A percentile compares a stretch with the other conserved stretches of the same genome.
phyloP scores from a whole-genome alignment of 352 stramenopile genomes.

The Phytopythium kandeliae region DNA sequence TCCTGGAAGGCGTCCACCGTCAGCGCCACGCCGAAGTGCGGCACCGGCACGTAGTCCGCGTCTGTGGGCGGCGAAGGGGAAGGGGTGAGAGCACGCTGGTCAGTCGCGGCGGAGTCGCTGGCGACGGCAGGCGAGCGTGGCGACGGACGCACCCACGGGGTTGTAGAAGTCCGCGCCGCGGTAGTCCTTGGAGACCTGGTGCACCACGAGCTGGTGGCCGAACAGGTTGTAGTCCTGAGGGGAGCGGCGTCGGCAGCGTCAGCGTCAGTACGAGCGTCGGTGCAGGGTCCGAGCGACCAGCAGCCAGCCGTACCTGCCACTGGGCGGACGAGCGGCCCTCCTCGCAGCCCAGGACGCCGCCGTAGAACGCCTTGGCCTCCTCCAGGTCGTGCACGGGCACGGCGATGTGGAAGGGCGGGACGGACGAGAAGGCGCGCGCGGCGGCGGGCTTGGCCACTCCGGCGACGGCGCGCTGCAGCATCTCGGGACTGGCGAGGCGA shows the following conservation, averaged over 20 bases:
- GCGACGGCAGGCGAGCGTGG: not conserved
- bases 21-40: constrained; percentile 93
- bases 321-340: constrained; percentile 90
- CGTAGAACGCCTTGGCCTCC: constrained; percentile 92
- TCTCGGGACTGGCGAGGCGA: not conserved
- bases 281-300: not conserved
- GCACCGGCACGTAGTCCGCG: constrained; percentile 96
- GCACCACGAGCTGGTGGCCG: constrained; percentile 81
- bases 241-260: constrained; percentile 13
- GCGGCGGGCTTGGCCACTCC: constrained; percentile 9
- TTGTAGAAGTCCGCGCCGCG: constrained; percentile 93
- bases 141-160: constrained; percentile 72
- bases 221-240: constrained; percentile 88
- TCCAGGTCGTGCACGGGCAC: constrained; percentile 95
- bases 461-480: constrained; percentile 19
- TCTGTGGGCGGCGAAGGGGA: constrained; percentile 53
- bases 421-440: constrained; percentile 22
- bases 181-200: constrained; percentile 93
- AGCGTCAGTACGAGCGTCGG: no score
- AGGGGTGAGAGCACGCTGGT: not conserved
- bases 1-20: constrained; percentile 91
- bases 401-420: constrained; percentile 86
- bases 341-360: constrained; percentile 83
- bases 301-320: constrained; percentile 74
- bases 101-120: not conserved